These are phyloP conservation scores for Reticulomyxa filosa DNA, from an alignment of 78 protist genomes.

Conservation along the genomic window DNA sequence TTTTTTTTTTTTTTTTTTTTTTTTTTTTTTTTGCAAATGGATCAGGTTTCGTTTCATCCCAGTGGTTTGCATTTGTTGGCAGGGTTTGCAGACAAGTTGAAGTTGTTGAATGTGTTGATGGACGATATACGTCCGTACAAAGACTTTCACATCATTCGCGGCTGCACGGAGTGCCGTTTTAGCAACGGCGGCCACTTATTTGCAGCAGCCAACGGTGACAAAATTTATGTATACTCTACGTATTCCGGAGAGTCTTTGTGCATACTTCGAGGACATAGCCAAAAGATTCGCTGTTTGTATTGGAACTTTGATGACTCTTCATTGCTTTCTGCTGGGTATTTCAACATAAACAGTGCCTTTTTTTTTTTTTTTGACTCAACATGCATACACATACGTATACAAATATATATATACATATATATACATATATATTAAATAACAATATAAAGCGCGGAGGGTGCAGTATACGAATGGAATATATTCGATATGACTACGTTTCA, in stretches of 20 bases:
- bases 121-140: slow-evolving; percentile 25
- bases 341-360: background rate
- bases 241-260: slow-evolving; percentile 33
- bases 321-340: too few species aligned
- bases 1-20: too few species aligned
- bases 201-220: slow-evolving; percentile 22
- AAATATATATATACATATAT: too few species aligned
- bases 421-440: too few species aligned
- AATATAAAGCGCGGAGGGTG: slow-evolving; percentile 49
- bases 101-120: slow-evolving; percentile 29
- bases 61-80: slow-evolving; percentile 25
- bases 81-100: slow-evolving; percentile 44
- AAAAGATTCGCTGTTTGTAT: slow-evolving; percentile 2
- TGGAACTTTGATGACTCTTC: slow-evolving; percentile 3
- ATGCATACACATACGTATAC: too few species aligned
- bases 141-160: slow-evolving; percentile 24
- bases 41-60: slow-evolving; percentile 34
- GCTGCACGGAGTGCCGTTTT: slow-evolving; percentile 31
- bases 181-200: slow-evolving; percentile 37
- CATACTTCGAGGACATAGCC: slow-evolving; percentile 27
- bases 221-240: slow-evolving; percentile 30
- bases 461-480: slow-evolving; percentile 37
- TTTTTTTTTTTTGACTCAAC: background rate
- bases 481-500: slow-evolving; percentile 2
- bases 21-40: too few species aligned